These are phyloP conservation scores for Trichophyton rubrum DNA, from an alignment of 2,329 filamentous ascomycete species.

Conservation along the genomic window DNA sequence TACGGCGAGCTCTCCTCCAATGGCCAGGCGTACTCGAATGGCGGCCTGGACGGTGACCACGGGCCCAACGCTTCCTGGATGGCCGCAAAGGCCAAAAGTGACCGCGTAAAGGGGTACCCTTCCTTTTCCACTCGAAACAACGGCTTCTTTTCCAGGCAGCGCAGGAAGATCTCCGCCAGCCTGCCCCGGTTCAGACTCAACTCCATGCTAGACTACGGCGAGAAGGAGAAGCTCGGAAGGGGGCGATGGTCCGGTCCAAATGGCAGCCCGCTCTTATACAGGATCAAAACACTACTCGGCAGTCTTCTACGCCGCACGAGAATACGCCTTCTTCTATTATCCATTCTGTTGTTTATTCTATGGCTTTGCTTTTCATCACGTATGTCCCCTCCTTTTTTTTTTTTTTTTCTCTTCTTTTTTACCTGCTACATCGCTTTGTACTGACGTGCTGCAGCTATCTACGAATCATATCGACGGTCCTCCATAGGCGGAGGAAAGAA, in stretches of 20 bases:
- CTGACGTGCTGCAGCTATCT: conserved; percentile 36
- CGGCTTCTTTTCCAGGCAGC: conserved; percentile 77
- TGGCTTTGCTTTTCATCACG: conserved; percentile 60
- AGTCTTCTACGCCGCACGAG: conserved; percentile 53
- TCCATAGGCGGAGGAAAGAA: conserved; percentile 75
- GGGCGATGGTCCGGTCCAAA: conserved; percentile 42
- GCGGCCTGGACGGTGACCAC: conserved; percentile 11
- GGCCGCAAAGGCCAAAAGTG: conserved; percentile 63
- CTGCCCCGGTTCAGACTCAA: conserved; percentile 57
- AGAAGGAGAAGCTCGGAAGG: conserved; percentile 64
- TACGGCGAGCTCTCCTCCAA: conserved; percentile 43
- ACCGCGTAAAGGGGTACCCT: conserved; percentile 60
- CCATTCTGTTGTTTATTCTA: conserved; percentile 49
- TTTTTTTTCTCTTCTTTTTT: neutral
- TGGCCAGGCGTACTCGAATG: conserved; percentile 25
- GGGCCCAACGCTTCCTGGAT: conserved; percentile 58
- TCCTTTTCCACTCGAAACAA: conserved; percentile 70
- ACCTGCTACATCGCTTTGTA: neutral
- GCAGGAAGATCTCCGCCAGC: conserved; percentile 65
- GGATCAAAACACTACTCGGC: conserved; percentile 27
- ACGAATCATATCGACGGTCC: conserved; percentile 55
- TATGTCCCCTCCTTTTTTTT: conserved; percentile 39
- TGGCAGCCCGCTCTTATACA: conserved; percentile 23
- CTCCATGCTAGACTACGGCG: conserved; percentile 42
- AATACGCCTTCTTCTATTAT: conserved; percentile 47